Evolutionary conservation across 805 yeast genomes (phyloP).

Genomic region (Spathaspora girioi): DNA sequence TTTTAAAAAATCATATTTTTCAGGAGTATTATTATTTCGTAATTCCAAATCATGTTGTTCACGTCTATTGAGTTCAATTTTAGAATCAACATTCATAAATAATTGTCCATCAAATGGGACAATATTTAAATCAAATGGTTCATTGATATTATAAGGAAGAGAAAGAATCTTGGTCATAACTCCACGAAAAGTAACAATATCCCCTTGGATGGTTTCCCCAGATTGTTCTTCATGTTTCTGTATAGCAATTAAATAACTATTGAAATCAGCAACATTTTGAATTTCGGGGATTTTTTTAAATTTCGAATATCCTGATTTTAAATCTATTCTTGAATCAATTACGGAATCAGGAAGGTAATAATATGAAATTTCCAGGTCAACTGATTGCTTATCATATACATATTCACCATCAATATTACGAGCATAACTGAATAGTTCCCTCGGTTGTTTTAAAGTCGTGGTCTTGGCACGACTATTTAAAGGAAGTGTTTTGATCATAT

Average conservation of each 20-base stretch:
- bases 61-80: conserved; percentile 29
- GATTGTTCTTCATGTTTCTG: conserved; percentile 47
- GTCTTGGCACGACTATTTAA: conserved; percentile 50
- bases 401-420: conserved; percentile 51
- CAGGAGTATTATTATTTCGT: conserved; percentile 17
- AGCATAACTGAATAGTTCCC: conserved; percentile 69
- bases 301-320: conserved; percentile 59
- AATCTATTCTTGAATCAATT: conserved; percentile 52
- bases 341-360: conserved; percentile 77
- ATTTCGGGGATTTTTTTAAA: conserved; percentile 56
- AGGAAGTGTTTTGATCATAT: conserved; percentile 37
- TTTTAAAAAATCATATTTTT: conserved; percentile 22
- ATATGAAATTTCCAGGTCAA: conserved; percentile 54
- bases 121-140: conserved; percentile 58
- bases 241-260: conserved; percentile 55
- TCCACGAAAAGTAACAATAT: conserved; percentile 83
- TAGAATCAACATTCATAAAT: conserved; percentile 54
- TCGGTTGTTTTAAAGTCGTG: conserved; percentile 80
- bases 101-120: conserved; percentile 73
- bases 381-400: conserved; percentile 33
- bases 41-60: conserved; percentile 16
- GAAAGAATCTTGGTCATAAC: conserved; percentile 70
- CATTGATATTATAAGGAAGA: conserved; percentile 57
- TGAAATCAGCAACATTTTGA: conserved; percentile 52
- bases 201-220: conserved; percentile 48